phyloP scores from a whole-genome alignment of 2,329 filamentous ascomycete genomes.

The Aspergillus neotritici region DNA sequence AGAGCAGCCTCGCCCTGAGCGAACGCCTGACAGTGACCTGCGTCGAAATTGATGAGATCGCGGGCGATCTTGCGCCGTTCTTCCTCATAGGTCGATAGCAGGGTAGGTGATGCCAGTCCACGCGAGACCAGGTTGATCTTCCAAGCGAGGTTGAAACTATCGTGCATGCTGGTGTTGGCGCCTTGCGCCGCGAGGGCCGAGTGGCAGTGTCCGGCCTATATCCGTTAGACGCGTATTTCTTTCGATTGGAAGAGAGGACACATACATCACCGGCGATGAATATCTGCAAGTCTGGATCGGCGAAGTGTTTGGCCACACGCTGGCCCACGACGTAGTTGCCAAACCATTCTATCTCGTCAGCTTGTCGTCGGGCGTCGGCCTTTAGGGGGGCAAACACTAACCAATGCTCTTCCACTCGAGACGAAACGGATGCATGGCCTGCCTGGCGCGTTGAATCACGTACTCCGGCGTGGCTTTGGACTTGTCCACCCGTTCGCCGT shows the following conservation, averaged over 20 bases:
- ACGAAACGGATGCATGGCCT: slow-evolving; percentile 43
- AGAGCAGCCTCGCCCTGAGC: slow-evolving; percentile 59
- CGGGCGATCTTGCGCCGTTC: slow-evolving; percentile 28
- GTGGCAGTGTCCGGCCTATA: slow-evolving; percentile 27
- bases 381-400: not conserved
- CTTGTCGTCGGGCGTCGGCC: not conserved
- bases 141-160: slow-evolving; percentile 34
- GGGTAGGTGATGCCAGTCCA: slow-evolving; percentile 18
- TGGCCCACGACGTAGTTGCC: slow-evolving; percentile 49
- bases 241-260: not conserved
- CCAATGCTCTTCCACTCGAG: slow-evolving; percentile 38
- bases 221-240: not conserved
- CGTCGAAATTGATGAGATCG: slow-evolving; percentile 28
- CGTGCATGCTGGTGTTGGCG: slow-evolving; percentile 34
- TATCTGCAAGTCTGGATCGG: slow-evolving; percentile 36
- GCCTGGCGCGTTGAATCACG: slow-evolving; percentile 53
- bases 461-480: slow-evolving; percentile 54
- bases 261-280: slow-evolving; percentile 48
- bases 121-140: slow-evolving; percentile 27
- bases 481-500: slow-evolving; percentile 25
- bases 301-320: slow-evolving; percentile 43
- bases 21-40: slow-evolving; percentile 47
- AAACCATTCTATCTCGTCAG: slow-evolving; percentile 41
- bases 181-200: slow-evolving; percentile 31
- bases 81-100: slow-evolving; percentile 27